phyloP scores from a whole-genome alignment of 495 filamentous ascomycete species.

The Ascodesmis nigricans region DNA sequence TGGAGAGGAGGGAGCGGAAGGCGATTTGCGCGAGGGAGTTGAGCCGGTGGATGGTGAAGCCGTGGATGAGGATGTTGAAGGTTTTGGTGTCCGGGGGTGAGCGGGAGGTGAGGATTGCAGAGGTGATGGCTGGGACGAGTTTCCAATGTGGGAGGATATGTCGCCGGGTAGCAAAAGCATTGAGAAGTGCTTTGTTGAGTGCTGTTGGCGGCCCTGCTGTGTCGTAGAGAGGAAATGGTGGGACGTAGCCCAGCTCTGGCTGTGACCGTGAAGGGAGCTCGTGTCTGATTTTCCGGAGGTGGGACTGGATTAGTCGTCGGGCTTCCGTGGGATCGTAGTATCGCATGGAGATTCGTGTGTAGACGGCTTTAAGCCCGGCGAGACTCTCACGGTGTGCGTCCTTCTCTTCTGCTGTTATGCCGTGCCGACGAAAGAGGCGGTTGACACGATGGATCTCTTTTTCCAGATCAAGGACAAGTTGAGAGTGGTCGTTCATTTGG shows the following conservation, averaged over 20 bases:
- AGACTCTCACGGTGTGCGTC: slow-evolving; percentile 1
- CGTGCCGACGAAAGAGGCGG: too few relatives aligned
- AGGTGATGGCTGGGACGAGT: background rate
- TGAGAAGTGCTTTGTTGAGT: slow-evolving; percentile 13
- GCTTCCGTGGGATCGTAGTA: slow-evolving; percentile 7
- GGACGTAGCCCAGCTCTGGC: too few relatives aligned
- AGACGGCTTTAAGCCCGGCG: background rate
- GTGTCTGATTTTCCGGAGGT: background rate
- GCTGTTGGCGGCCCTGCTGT: background rate
- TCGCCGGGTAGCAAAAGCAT: slow-evolving; percentile 12
- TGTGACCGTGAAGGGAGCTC: too few relatives aligned
- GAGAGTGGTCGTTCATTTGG: background rate
- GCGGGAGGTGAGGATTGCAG: slow-evolving; percentile 21
- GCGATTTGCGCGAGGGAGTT: slow-evolving; percentile 31
- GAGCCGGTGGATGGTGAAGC: slow-evolving; percentile 31
- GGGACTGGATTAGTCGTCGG: background rate
- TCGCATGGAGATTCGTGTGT: slow-evolving; percentile 5
- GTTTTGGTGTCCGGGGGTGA: slow-evolving; percentile 38
- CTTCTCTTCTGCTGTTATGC: background rate
- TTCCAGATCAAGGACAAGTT: slow-evolving; percentile 2
- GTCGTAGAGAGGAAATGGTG: slow-evolving; percentile 16
- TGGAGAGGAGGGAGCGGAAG: slow-evolving; percentile 14
- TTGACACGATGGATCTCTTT: too few relatives aligned
- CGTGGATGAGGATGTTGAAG: slow-evolving; percentile 42
- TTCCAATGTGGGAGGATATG: slow-evolving; percentile 47